Conservation (phyloP, 768 basidiomycete species). For the Pholiota conissans region DNA sequence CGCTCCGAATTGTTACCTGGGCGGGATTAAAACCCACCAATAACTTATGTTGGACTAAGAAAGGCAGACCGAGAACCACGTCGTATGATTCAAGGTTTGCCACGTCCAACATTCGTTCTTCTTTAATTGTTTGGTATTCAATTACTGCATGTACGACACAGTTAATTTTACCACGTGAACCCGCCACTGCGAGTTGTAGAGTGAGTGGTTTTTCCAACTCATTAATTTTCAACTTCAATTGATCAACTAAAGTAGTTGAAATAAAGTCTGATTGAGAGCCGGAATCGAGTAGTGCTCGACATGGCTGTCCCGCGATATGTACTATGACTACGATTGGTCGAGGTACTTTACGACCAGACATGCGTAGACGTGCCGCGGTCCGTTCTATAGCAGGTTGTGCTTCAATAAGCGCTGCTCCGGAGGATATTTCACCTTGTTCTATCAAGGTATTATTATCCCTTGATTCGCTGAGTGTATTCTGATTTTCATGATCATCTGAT, state of each 20-base stretch:
- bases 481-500: no score
- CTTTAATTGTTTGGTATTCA: conserved; percentile 32
- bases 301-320: conserved; percentile 30
- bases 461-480: no score
- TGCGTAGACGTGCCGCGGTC: conserved; percentile 22
- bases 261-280: background rate
- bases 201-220: conserved; percentile 31
- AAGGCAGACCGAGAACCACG: no score
- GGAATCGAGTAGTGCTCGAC: conserved; percentile 23
- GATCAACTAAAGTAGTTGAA: conserved; percentile 17
- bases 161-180: conserved; percentile 36
- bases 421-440: no score
- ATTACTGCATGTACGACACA: conserved; percentile 21
- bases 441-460: no score
- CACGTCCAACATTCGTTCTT: background rate
- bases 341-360: conserved; percentile 18
- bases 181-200: conserved; percentile 37
- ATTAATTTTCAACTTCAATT: conserved; percentile 26
- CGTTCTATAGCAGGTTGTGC: conserved; percentile 21
- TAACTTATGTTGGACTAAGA: no score
- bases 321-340: conserved; percentile 32
- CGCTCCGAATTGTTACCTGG: no score
- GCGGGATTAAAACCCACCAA: no score
- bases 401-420: no score
- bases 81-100: background rate